Evolutionary conservation across 148 eudicot species (phyloP), one percentile per base, ranked within the genome.

Genomic region (Rhododendron henanense): DNA sequence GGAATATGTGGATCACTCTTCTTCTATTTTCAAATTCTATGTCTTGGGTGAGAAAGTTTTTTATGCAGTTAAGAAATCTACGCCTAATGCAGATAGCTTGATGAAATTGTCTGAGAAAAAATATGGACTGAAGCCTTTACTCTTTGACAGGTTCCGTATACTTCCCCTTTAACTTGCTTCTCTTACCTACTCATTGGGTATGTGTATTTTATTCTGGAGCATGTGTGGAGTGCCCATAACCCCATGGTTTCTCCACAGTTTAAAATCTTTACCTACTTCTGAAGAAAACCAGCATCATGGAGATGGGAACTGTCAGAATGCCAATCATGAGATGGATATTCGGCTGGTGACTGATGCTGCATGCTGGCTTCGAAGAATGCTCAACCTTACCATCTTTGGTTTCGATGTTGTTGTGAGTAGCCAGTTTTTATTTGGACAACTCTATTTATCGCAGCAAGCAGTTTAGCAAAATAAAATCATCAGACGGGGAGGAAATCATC

Each of bases 1-100:
- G 99, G 99, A 95, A 91, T 96, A 95, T 76, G 94, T 96, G 83
- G 94, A 96, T 88, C 99, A 96, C 87, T 94, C 98, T 63, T 94
- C 96, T 71, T 80, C 91, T 50, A 81, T 96, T n/a, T 95, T 91
- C 90, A 96, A 96, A 88, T 90, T 95, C 85, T 96, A 95, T 85
- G 94, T 94, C 69, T 84, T 96, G 91, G 98, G 98, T 79, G 91
- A 89, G 87, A 89, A 90, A 88, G 81, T 96, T 39, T 95, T 92
- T 84, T 87, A 95, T 85, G 96, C 99, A 79, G 92, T 93, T 81
- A 96, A 92, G 92, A 94, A 92, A 88, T 96, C 99, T 45, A 94
- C 85, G 6, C 97, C 97, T 44, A 94, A 94, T 89, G 88, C 97
- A 57, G 89, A 90, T 76, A 85, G 85, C 81, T 85, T 96, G 91